Evolutionary conservation across 805 yeast species (phyloP), one percentile per base, ranked within the genome.

Genomic region (Saccharomyces kudriavzevii): DNA sequence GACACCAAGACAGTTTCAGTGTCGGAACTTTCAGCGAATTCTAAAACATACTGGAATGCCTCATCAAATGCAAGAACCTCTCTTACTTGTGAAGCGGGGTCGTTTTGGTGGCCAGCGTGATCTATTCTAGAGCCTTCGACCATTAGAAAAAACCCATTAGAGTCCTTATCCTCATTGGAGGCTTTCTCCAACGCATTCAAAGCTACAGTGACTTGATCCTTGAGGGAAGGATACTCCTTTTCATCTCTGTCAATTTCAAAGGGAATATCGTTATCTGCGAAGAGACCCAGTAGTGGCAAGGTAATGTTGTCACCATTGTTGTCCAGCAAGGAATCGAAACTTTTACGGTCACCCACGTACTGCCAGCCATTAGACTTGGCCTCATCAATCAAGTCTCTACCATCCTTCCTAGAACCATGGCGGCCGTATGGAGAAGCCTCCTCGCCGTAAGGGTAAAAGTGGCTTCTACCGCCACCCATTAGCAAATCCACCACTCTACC

Each of bases 61-160:
- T 81, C 82, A 67, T 88, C 96, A 68, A 83, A 91, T 1, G 95
- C 96, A 61, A 90, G 73, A 3, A 89, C 92, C 70, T 91, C 97
- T 64, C 90, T 78, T 5, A 88, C 96, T 72, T 90, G 96, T 8
- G 96, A 96, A 5, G 92, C 92, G 10, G 97, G 92, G 68, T 91
- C 97, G 65, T 91, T 90, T 62, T 80, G 84, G 71, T 91, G 97
- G 47, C 97, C 97, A 5, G 96, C 96, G 66, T 90, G 97, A 71
- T 91, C 97, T 63, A 91, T 90, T 69, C 97, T 79, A 5, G 96
- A 87, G 20, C 97, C 97, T 74, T 91, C 97, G 51, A 91, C 81
- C 69, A 91, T 68, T 54, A 91, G 69, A 73, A 91, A 90, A 69
- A 91, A 90, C 0, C 97, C 97, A 20, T 89, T 94, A 2, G 87